A percentile compares a stretch with the other conserved stretches of the same genome.
Evolutionary conservation across 495 filamentous ascomycete species (phyloP).

Genomic region (Hypoxylon trugodes): DNA sequence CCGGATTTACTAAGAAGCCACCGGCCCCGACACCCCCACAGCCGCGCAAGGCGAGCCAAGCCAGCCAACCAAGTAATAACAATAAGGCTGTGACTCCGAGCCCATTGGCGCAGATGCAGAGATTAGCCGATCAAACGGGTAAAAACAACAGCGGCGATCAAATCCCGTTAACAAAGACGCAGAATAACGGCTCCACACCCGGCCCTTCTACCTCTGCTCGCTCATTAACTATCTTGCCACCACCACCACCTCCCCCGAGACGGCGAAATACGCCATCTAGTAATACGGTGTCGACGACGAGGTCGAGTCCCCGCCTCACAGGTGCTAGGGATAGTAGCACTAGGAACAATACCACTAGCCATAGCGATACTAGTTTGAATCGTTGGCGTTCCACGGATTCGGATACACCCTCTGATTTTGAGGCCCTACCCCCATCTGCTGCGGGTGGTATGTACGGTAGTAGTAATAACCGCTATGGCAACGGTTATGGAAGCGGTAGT

Average conservation of each 20-base stretch:
- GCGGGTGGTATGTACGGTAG: slow-evolving; percentile 14
- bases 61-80: not conserved
- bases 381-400: slow-evolving; percentile 41
- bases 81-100: slow-evolving; percentile 22
- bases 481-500: too few species aligned
- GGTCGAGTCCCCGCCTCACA: slow-evolving; percentile 31
- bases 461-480: too few species aligned
- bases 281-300: slow-evolving; percentile 4
- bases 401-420: slow-evolving; percentile 45
- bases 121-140: slow-evolving; percentile 41
- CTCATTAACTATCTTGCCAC: slow-evolving; percentile 25
- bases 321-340: not conserved
- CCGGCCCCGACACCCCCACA: slow-evolving; percentile 31
- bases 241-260: slow-evolving; percentile 54
- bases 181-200: not conserved
- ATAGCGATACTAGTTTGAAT: not conserved
- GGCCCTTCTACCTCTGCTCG: not conserved
- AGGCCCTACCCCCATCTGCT: slow-evolving; percentile 36
- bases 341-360: not conserved
- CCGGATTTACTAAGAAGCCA: slow-evolving; percentile 21
- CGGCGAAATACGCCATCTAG: slow-evolving; percentile 52
- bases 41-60: slow-evolving; percentile 34
- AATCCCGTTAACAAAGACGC: slow-evolving; percentile 33
- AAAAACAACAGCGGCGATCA: slow-evolving; percentile 41
- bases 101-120: slow-evolving; percentile 47